Evolutionary conservation across 768 basidiomycete genomes (phyloP), one percentile per base, ranked within the genome.

Genomic region (Pleurotus tuber-regium): DNA sequence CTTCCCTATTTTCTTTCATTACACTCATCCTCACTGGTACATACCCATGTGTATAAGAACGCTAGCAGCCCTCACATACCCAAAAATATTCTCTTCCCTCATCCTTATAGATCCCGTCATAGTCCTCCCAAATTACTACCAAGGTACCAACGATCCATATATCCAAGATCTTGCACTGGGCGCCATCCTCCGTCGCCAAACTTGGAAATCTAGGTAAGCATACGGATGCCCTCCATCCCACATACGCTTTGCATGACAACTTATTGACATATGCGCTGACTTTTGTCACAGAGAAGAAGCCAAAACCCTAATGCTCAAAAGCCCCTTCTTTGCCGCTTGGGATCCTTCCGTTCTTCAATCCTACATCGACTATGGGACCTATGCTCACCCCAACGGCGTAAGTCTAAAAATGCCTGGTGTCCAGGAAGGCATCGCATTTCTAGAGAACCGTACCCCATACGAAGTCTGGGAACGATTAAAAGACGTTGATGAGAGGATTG

Each of bases 81-180:
- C 92, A 0, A 67, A 69, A 1, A 70, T 94, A 5, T 94, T 92
- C 69, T 73, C 82, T 29, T 79, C 80, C 0, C 68, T 96, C 35
- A 68, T 90, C 36, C 76, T 94, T 19, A 66, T 93, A 24, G 94
- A 97, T 63, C 90, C 94, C 0, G 80, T 94, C 61, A 80, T 89
- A 26, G 47, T 70, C 36, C 66, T 67, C 39, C 67, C 66, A 21
- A 53, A 49, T 51, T 46, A 52, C 35, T 5, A 51, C 39, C 42
- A 58, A 30, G 54, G 51, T 12, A 40, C 39, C 29, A 47, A 39
- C 2, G 55, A 55, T 40, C 33, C 44, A 14, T 50, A 57, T 4
- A 52, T 57, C 28, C 53, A 63, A 14, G 48, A 52, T 14, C 60
- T 76, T 4, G 61, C 74, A 1, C 31, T 58, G 1, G 77, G 74